Evolutionary conservation across 2,329 filamentous ascomycete species (phyloP), one percentile per base, ranked within the genome.

Genomic region (Phialophora expanda): DNA sequence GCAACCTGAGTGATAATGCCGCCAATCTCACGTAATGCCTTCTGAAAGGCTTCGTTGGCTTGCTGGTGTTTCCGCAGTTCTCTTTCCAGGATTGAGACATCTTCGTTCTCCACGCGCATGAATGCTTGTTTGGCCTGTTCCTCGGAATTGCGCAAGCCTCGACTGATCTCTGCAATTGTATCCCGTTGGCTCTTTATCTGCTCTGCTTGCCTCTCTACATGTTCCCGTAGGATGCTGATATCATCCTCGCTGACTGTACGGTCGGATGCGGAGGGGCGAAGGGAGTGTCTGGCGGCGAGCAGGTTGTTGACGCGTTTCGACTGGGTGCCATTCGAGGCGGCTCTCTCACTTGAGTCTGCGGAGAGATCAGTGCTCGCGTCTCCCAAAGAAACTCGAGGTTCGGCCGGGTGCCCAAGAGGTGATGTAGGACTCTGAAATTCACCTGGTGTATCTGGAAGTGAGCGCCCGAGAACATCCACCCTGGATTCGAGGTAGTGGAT

Each of bases 1-100:
- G 94, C 95, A 71, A 98, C 95, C 69, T 94, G 93, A 24, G 95
- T 97, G 74, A 98, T 92, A 73, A 99, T 98, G 76, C 94, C 95
- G 73, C 95, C 95, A 72, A 99, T 98, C 78, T 99, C 95, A 70
- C 93, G 88, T 38, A 99, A 82, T 11, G 95, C 95, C 79, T 98
- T 98, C 77, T 98, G 93, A 85, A 98, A 99, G 73, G 95, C 96
- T 79, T 97, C 89, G 79, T 99, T 99, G 76, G 96, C 95, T 80
- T 97, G 95, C 77, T 97, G 93, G 76, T 97, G 93, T 80, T 98
- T 98, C 83, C 91, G 93, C 66, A 99, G 84, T 79, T 99, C 95
- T 66, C 94, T 88, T 81, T 98, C 94, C 48, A 98, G 84, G 41
- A 92, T 89, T 61, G 91, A 90, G 70, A 98, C 94, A 72, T 95